A percentile compares a stretch with the other conserved stretches of the same genome.
Evolutionary conservation across 208 protist species (phyloP).

Genomic region (Crithidia fasciculata): DNA sequence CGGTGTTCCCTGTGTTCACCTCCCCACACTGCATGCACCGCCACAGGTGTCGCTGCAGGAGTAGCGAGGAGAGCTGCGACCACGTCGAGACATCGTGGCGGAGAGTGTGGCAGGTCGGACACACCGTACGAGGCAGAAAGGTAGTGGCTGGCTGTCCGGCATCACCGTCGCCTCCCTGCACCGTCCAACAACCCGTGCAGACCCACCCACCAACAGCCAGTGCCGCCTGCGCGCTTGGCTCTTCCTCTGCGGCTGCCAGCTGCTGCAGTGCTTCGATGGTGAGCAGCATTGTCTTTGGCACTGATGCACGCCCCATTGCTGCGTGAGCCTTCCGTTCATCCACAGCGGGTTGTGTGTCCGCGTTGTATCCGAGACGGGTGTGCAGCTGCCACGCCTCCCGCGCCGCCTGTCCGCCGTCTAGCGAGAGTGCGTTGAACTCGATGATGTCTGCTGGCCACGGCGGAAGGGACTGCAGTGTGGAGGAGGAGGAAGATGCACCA

Average conservation of each 20-base stretch:
- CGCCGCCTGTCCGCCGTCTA: slow-evolving; percentile 56
- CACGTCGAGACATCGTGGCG: slow-evolving; percentile 48
- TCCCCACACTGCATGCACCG: slow-evolving; percentile 55
- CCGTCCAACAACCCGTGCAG: slow-evolving; percentile 48
- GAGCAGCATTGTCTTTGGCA: slow-evolving; percentile 4
- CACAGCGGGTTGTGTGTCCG: not conserved
- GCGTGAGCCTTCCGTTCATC: not conserved
- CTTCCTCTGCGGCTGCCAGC: slow-evolving; percentile 27
- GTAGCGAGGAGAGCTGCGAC: slow-evolving; percentile 16
- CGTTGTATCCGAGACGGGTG: not conserved
- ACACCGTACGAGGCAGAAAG: slow-evolving; percentile 49
- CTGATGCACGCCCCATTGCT: not conserved
- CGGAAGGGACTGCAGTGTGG: slow-evolving; percentile 25
- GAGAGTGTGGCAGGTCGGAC: slow-evolving; percentile 48
- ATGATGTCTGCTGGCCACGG: slow-evolving; percentile 71
- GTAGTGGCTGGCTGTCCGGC: not conserved
- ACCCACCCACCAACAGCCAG: slow-evolving; percentile 61
- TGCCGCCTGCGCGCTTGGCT: slow-evolving; percentile 33
- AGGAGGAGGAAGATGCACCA: not conserved
- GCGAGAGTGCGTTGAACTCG: slow-evolving; percentile 66
- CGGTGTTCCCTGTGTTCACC: slow-evolving; percentile 34
- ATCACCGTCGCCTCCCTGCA: slow-evolving; percentile 2
- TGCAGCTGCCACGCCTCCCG: slow-evolving; percentile 30
- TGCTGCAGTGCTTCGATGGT: slow-evolving; percentile 11
- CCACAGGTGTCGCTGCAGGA: slow-evolving; percentile 32